Evolutionary conservation across 768 basidiomycete species (phyloP), one percentile per base, ranked within the genome.

Genomic region (Kwoniella bestiolae): DNA sequence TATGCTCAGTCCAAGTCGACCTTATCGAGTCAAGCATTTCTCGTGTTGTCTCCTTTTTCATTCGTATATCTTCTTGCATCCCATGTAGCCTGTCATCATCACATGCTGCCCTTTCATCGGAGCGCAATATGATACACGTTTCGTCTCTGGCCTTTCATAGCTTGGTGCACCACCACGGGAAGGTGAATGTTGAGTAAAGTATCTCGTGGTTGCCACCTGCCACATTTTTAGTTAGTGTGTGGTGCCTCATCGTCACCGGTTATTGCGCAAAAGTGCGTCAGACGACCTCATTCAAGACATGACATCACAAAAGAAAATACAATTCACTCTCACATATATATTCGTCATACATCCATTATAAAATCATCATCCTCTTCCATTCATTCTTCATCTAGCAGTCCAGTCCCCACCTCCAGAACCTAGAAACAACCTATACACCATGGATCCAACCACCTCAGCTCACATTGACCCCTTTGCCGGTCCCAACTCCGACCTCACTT

Each of bases 371-470:
- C n/a, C 28, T 12, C 14, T 26, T 26, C 50, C 25, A 11, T 28
- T 51, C 50, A 51, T 51, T 29, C 23, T 12, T 7, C 23, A 28
- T 51, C 25, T 11, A 14, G 5, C n/a, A 51, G 23, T 9, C 11
- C 46, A 47, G 5, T 21, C n/a, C 14, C 25, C 6, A 12, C 29
- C 50, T 23, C 25, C 11, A 25, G 11, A 51, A 51, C 29, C 28
- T 12, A 51, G 16, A 55, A 55, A 8, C 18, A 6, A 16, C 32
- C 11, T 6, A 53, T 14, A 31, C 31, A 63, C 23, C 18, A 63
- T 63, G 62, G 62, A 63, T 31, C 55, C 62, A 25, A 63, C 62
- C 23, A 63, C 62, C 23, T 56, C 29, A 29, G 62, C 62, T 35
- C 53, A 63, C 62, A n/a, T 35, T 7, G 62, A 63, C 62, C 53